Percentiles rank a stretch among this genome's conserved stretches.
Evolutionary conservation across 1,284 basidiomycete genomes (phyloP).

Genomic region (Leccinum holopus): DNA sequence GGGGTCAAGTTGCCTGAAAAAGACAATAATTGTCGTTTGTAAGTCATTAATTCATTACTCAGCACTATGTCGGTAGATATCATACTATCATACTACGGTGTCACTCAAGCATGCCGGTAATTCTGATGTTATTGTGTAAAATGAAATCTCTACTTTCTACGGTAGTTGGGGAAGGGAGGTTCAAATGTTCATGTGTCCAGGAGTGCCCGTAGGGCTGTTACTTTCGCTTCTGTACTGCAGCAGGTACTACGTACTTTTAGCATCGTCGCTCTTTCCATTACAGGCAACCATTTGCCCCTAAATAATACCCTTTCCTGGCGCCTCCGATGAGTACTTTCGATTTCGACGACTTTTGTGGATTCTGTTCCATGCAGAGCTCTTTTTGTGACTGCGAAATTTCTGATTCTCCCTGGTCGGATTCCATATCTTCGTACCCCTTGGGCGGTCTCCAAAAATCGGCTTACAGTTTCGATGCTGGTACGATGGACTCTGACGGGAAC

Average conservation of each 20-base stretch:
- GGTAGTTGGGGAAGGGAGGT: too few species aligned
- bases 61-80: too few species aligned
- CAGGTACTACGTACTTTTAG: neutral
- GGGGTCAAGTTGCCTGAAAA: too few species aligned
- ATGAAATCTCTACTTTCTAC: too few species aligned
- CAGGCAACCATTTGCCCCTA: slow-evolving; percentile 1
- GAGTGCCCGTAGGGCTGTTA: too few species aligned
- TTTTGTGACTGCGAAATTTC: slow-evolving; percentile 10
- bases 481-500: neutral
- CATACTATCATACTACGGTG: too few species aligned
- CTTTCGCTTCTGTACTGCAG: neutral
- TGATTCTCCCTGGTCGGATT: slow-evolving; percentile 15
- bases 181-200: too few species aligned
- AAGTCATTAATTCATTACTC: too few species aligned
- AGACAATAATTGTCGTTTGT: too few species aligned
- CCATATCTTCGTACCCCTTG: neutral
- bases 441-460: neutral
- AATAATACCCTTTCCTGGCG: neutral
- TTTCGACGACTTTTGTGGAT: slow-evolving; percentile 7
- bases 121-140: too few species aligned
- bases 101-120: too few species aligned
- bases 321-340: slow-evolving; percentile 11
- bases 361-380: slow-evolving; percentile 7
- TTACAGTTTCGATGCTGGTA: neutral
- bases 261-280: slow-evolving; percentile 7